Percentiles rank a stretch among this genome's conserved stretches.
phyloP scores from a whole-genome alignment of 2,329 filamentous ascomycete genomes.

The Trichoderma gracile region DNA sequence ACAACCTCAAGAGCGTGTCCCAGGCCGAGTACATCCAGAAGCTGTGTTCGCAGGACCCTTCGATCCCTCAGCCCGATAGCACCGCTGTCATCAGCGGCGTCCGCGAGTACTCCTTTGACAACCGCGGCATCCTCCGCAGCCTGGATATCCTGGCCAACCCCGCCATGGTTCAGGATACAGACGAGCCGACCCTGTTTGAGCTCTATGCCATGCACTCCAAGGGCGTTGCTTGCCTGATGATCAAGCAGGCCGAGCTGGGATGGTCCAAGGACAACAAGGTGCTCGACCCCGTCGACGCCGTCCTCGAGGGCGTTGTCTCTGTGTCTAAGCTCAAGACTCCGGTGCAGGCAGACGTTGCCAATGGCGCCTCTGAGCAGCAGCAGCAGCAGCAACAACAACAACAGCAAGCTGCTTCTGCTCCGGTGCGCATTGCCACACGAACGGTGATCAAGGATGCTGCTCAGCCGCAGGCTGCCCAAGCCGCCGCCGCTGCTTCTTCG shows the following conservation, averaged over 20 bases:
- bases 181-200: conserved; percentile 82
- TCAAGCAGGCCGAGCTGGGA: conserved; percentile 86
- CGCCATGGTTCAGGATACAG: conserved; percentile 60
- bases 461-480: conserved; percentile 27
- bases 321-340: conserved; percentile 68
- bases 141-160: conserved; percentile 81
- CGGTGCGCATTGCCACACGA: conserved; percentile 41
- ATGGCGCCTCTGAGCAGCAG: conserved; percentile 40
- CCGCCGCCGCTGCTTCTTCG: background rate
- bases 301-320: conserved; percentile 70
- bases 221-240: conserved; percentile 84
- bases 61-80: conserved; percentile 81
- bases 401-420: background rate
- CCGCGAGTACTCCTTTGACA: conserved; percentile 88
- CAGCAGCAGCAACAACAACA: conserved; percentile 21
- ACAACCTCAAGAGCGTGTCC: conserved; percentile 77
- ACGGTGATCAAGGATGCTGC: conserved; percentile 41
- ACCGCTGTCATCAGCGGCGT: conserved; percentile 97
- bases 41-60: conserved; percentile 69
- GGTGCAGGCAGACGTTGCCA: conserved; percentile 43
- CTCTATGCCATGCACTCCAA: conserved; percentile 97
- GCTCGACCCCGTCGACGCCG: conserved; percentile 73
- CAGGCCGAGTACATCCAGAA: conserved; percentile 87
- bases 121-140: conserved; percentile 83
- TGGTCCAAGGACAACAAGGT: conserved; percentile 92